Conservation (phyloP, 1,284 basidiomycete genomes). For the Cryptococcus amylolentus region DNA sequence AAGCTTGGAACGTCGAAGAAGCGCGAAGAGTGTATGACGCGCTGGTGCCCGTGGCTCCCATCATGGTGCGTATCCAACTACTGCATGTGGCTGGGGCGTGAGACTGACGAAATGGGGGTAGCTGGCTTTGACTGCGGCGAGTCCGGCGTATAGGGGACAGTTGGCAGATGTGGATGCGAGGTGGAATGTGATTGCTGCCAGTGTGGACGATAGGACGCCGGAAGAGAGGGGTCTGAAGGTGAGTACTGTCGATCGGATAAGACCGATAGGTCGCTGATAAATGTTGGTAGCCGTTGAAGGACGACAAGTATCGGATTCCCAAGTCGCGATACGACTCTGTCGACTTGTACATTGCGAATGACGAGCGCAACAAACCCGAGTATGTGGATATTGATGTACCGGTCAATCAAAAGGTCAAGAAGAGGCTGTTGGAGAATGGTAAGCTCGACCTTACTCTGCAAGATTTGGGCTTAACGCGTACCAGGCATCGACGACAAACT, state of each 20-base stretch:
- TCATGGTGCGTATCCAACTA: constrained; percentile 63
- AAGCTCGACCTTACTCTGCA: constrained; percentile 29
- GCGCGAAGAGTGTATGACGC: constrained; percentile 92
- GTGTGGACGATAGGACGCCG: constrained; percentile 92
- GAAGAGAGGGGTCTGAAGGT: constrained; percentile 89
- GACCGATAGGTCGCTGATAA: neutral
- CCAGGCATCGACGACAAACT: constrained; percentile 82
- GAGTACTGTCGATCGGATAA: constrained; percentile 9
- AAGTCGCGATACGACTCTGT: constrained; percentile 98
- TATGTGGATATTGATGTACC: constrained; percentile 89
- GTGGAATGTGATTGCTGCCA: constrained; percentile 97
- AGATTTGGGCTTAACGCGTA: neutral
- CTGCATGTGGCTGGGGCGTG: neutral
- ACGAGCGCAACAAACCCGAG: constrained; percentile 79
- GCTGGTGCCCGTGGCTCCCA: constrained; percentile 86
- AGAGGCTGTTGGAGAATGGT: constrained; percentile 71
- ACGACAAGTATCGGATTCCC: constrained; percentile 73
- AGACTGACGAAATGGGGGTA: constrained; percentile 36
- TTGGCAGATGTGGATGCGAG: constrained; percentile 95
- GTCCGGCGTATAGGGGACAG: constrained; percentile 90
- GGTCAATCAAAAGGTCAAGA: constrained; percentile 69
- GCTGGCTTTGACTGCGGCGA: constrained; percentile 91
- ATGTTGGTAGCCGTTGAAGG: constrained; percentile 63
- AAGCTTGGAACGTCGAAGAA: constrained; percentile 88
- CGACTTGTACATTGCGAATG: constrained; percentile 85